Percentiles rank a stretch among this genome's conserved stretches.
Conservation (phyloP, 306 rosid genomes). For the Malus fusca region DNA sequence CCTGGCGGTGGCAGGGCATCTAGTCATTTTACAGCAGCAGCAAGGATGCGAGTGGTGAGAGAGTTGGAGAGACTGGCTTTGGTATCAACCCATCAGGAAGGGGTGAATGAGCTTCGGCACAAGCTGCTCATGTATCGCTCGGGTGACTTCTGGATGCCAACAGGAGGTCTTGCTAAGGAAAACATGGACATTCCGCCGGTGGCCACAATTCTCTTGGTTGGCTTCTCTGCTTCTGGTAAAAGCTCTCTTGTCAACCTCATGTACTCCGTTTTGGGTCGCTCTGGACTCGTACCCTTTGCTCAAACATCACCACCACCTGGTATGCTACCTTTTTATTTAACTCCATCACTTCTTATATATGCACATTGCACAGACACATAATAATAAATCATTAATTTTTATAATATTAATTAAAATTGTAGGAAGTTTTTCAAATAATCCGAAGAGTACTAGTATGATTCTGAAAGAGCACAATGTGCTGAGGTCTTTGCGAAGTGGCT, state of each 20-base stretch:
- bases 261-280: conserved; percentile 39
- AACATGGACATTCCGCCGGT: conserved; percentile 27
- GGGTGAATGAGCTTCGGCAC: conserved; percentile 28
- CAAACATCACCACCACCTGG: conserved; percentile 16
- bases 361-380: neutral
- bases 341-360: neutral
- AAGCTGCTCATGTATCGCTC: conserved; percentile 27
- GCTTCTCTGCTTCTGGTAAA: conserved; percentile 36
- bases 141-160: conserved; percentile 41
- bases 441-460: conserved; percentile 13
- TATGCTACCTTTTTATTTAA: neutral
- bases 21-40: neutral
- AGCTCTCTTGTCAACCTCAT: conserved; percentile 37
- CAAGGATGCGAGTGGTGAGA: conserved; percentile 21
- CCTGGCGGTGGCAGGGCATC: too few species aligned
- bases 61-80: conserved; percentile 37
- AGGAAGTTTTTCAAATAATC: neutral
- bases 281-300: conserved; percentile 37
- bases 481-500: conserved; percentile 30
- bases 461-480: conserved; percentile 38
- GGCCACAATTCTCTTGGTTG: conserved; percentile 34
- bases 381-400: too few species aligned
- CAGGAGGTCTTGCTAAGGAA: conserved; percentile 34
- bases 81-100: conserved; percentile 18
- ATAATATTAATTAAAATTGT: neutral